A percentile compares a stretch with the other conserved stretches of the same genome.
These are phyloP conservation scores for Vitis cinerea DNA, from an alignment of 164 flowering plant species.

Conservation along the genomic window DNA sequence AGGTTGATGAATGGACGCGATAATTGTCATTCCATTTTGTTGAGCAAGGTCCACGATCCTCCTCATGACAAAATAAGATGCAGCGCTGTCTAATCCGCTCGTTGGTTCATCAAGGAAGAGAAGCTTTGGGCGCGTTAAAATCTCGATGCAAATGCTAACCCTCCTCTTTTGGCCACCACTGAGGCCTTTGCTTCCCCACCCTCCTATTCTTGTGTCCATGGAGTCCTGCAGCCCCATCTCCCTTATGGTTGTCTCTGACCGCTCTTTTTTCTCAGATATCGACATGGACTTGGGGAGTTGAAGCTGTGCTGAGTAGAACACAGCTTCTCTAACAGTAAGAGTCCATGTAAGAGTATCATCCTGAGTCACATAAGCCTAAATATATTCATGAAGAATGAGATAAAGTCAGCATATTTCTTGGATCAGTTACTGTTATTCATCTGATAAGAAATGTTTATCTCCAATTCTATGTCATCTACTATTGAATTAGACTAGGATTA, in stretches of 20 bases:
- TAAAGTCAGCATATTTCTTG: no score
- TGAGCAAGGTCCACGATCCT: conserved; percentile 14
- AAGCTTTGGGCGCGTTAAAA: conserved; percentile 25
- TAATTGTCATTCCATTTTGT: conserved; percentile 21
- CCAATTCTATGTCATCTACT: no score
- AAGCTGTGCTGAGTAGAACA: conserved; percentile 35
- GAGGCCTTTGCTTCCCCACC: conserved; percentile 23
- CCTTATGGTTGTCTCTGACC: conserved; percentile 24
- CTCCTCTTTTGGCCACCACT: conserved; percentile 37
- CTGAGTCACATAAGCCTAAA: conserved; percentile 38
- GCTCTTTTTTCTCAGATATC: conserved; percentile 20
- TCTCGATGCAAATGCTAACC: conserved; percentile 34
- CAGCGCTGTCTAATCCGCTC: conserved; percentile 37
- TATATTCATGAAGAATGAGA: no score
- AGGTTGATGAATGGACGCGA: conserved; percentile 35
- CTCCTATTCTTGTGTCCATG: conserved; percentile 29
- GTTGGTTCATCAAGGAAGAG: conserved; percentile 39
- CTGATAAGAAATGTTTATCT: no score
- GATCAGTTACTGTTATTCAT: no score
- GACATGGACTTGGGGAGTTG: conserved; percentile 35
- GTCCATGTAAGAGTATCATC: conserved; percentile 30
- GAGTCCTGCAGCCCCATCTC: conserved; percentile 34
- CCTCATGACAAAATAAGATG: conserved; percentile 28
- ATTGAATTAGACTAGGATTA: no score
- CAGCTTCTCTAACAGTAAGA: conserved; percentile 32